These are phyloP conservation scores for Neobulgaria alba DNA, from an alignment of 2,329 filamentous ascomycete genomes.

Conservation along the genomic window DNA sequence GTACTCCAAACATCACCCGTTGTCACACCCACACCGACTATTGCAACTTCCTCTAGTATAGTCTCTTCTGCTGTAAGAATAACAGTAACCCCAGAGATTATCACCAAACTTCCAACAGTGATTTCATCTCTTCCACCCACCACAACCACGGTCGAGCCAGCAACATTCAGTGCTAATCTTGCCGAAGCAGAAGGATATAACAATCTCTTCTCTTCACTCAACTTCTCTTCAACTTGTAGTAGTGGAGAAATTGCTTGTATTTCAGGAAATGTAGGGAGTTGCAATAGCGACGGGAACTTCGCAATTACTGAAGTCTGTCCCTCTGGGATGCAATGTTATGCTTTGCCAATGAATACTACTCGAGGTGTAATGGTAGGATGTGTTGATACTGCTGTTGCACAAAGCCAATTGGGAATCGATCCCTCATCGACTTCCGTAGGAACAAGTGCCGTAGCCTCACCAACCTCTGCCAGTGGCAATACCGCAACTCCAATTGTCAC, in stretches of 20 bases:
- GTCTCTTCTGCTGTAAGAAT: constrained; percentile 3
- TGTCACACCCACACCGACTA: neutral
- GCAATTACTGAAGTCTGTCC: constrained; percentile 32
- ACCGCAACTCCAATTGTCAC: too few species aligned
- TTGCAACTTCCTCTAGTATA: constrained; percentile 1
- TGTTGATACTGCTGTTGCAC: constrained; percentile 33
- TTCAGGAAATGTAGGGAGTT: constrained; percentile 39
- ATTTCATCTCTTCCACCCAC: constrained; percentile 11
- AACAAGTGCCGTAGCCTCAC: neutral
- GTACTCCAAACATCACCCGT: neutral
- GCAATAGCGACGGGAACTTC: constrained; percentile 35
- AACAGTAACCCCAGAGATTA: constrained; percentile 1
- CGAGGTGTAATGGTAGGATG: constrained; percentile 43
- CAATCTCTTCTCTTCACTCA: constrained; percentile 21
- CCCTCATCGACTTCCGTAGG: neutral
- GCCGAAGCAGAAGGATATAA: constrained; percentile 26
- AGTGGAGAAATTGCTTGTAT: constrained; percentile 44
- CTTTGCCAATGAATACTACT: constrained; percentile 43
- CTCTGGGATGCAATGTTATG: constrained; percentile 38
- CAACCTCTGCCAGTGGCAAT: neutral
- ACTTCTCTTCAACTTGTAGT: constrained; percentile 38
- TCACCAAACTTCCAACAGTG: constrained; percentile 12
- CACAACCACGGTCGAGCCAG: constrained; percentile 14
- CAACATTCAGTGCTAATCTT: constrained; percentile 21
- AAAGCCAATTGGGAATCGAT: constrained; percentile 33